Percentiles rank a stretch among this genome's conserved stretches.
Evolutionary conservation across 148 eudicot genomes (phyloP).

Genomic region (Rheum nobile): DNA sequence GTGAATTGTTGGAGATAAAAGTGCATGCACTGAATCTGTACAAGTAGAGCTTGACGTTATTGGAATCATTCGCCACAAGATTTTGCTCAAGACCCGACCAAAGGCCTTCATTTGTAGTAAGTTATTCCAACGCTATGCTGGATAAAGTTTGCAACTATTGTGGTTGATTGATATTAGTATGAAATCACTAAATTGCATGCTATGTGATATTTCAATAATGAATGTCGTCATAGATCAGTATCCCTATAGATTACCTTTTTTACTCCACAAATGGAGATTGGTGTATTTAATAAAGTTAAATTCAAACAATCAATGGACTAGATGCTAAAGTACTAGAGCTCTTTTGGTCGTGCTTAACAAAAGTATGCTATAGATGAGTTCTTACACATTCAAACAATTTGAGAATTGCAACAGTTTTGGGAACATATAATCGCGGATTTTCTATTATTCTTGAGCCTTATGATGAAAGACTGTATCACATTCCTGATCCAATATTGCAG

Average conservation of each 20-base stretch:
- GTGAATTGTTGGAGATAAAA: conserved; percentile 13
- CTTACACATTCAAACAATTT: conserved; percentile 77
- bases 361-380: conserved; percentile 94
- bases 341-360: no score
- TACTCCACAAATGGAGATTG: no score
- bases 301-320: no score
- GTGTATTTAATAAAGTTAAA: no score
- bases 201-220: no score
- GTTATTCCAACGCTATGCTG: conserved; percentile 3
- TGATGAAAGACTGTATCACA: conserved; percentile 96
- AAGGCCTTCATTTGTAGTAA: conserved; percentile 73
- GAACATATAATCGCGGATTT: conserved; percentile 90
- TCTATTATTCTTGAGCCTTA: conserved; percentile 91
- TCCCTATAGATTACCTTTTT: no score
- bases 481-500: conserved; percentile 96
- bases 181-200: not conserved
- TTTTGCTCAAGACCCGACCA: conserved; percentile 86
- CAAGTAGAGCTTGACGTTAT: conserved; percentile 62
- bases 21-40: conserved; percentile 11
- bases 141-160: not conserved
- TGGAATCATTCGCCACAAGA: conserved; percentile 70
- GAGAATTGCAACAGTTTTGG: conserved; percentile 96
- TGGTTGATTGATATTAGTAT: not conserved
- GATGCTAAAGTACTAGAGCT: no score
- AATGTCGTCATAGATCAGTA: no score